Evolutionary conservation across 2,329 filamentous ascomycete species (phyloP).

Genomic region (Chaetomium sp.): DNA sequence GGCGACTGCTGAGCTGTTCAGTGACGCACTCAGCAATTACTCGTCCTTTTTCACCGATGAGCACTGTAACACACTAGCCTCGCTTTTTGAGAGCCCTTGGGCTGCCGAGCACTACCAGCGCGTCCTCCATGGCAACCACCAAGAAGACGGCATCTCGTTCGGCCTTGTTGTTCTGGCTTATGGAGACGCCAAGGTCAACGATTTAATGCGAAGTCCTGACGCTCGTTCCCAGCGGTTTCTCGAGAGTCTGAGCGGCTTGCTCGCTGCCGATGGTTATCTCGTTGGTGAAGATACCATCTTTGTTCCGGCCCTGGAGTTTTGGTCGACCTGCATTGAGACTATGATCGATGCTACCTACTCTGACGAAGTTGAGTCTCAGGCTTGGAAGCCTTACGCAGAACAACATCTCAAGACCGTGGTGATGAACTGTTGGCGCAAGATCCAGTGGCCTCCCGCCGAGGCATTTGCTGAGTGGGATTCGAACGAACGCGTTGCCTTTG

Average conservation of each 20-base stretch:
- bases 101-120: slow-evolving; percentile 48
- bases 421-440: slow-evolving; percentile 61
- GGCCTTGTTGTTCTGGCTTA: slow-evolving; percentile 62
- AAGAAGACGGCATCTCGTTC: slow-evolving; percentile 59
- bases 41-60: slow-evolving; percentile 53
- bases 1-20: slow-evolving; percentile 56
- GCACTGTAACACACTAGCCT: slow-evolving; percentile 51
- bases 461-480: slow-evolving; percentile 62
- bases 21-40: slow-evolving; percentile 59
- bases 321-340: slow-evolving; percentile 68
- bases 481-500: slow-evolving; percentile 59
- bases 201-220: slow-evolving; percentile 49
- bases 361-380: slow-evolving; percentile 37
- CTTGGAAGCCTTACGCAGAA: slow-evolving; percentile 55
- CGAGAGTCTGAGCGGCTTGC: slow-evolving; percentile 54
- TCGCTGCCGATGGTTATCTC: slow-evolving; percentile 59
- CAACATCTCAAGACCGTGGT: slow-evolving; percentile 57
- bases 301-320: slow-evolving; percentile 70
- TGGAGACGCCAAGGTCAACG: slow-evolving; percentile 57
- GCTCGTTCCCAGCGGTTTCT: slow-evolving; percentile 49
- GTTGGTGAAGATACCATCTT: slow-evolving; percentile 70
- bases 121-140: slow-evolving; percentile 53
- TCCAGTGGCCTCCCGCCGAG: slow-evolving; percentile 56
- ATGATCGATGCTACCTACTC: slow-evolving; percentile 53
- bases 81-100: slow-evolving; percentile 56